Base-by-base conservation (phyloP, 306 rosid species). In the Pyrus pyrifolia region DNA sequence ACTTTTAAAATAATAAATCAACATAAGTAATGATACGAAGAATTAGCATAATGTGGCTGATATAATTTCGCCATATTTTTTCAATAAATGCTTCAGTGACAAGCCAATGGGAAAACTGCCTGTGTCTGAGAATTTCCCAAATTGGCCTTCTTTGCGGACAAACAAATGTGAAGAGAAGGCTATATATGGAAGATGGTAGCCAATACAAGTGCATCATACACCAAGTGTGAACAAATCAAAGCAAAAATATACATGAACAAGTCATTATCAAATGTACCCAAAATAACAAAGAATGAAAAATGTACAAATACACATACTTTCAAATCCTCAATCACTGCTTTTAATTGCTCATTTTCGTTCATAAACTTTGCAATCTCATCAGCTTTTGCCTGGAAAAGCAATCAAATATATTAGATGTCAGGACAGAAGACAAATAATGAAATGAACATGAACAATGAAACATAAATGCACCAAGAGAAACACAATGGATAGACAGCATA, bases 331-430 rank as follows among this genome's bases (percentile, higher is more conserved):
- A 89, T 82, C 78, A 85, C 83, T 79, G 78, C 55, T 87, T 91
- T 93, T 70, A 91, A 72, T 29, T 89, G 97, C 85, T 96, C 99
- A 81, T 91, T 96, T 83, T 96, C 99, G 81, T 93, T 93, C 98
- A 92, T 96, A 83, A 96, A 68, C 84, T 85, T 96, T 27, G 98
- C 97, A 73, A 96, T 96, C 76, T 96, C 99, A 57, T 93, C 98
- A 68, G 99, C 99, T 85, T 96, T 96, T 75, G 94, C 97, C 99
- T 96, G 89, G 49, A 71, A 80, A 77, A 71, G 59, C 33, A 30
- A 45, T 4, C 45, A 61, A 53, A 73, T 40, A 11, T 46, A 23
- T 55, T 45, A 45, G 15, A 62, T 55, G 68, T 31, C 62, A 65
- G 45, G 42, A 42, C 23, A 65, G 77, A 12, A 63, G 68, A 77